Conservation (phyloP, 768 basidiomycete species). For the Tephrocybe sp. region DNA sequence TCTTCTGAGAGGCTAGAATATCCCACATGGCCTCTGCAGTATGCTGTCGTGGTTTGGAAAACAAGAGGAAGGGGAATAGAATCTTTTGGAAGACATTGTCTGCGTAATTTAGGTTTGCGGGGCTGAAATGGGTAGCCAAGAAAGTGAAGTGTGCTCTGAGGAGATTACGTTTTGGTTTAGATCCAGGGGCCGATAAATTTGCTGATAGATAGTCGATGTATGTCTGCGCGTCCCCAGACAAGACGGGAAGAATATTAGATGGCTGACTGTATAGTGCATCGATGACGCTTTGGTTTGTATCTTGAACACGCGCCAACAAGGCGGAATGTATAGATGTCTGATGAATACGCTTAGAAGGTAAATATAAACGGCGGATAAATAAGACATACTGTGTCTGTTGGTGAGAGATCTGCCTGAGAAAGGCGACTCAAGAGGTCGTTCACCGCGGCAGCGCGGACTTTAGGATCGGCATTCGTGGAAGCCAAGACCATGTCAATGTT, state of each 20-base stretch:
- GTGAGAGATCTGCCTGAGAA: slow-evolving; percentile 29
- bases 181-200: slow-evolving; percentile 32
- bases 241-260: slow-evolving; percentile 42
- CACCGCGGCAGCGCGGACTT: slow-evolving; percentile 60
- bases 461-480: slow-evolving; percentile 61
- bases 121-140: slow-evolving; percentile 47
- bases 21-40: slow-evolving; percentile 74
- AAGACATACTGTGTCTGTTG: slow-evolving; percentile 43
- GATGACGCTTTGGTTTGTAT: slow-evolving; percentile 60
- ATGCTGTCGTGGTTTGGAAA: slow-evolving; percentile 69
- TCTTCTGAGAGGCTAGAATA: slow-evolving; percentile 34
- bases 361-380: background rate
- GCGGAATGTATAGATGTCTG: slow-evolving; percentile 63
- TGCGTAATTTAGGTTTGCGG: slow-evolving; percentile 21
- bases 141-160: slow-evolving; percentile 60
- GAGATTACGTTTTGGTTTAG: slow-evolving; percentile 50
- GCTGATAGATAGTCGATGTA: slow-evolving; percentile 48
- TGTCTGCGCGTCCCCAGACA: slow-evolving; percentile 37
- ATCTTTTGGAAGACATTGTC: slow-evolving; percentile 47
- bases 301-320: slow-evolving; percentile 68
- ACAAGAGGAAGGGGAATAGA: slow-evolving; percentile 75
- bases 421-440: slow-evolving; percentile 47
- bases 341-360: slow-evolving; percentile 3
- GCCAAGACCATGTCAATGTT: slow-evolving; percentile 48
- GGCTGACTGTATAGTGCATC: slow-evolving; percentile 65